Evolutionary conservation across 495 filamentous ascomycete species (phyloP), one percentile per base, ranked within the genome.

Genomic region (Hamigera avellanea): DNA sequence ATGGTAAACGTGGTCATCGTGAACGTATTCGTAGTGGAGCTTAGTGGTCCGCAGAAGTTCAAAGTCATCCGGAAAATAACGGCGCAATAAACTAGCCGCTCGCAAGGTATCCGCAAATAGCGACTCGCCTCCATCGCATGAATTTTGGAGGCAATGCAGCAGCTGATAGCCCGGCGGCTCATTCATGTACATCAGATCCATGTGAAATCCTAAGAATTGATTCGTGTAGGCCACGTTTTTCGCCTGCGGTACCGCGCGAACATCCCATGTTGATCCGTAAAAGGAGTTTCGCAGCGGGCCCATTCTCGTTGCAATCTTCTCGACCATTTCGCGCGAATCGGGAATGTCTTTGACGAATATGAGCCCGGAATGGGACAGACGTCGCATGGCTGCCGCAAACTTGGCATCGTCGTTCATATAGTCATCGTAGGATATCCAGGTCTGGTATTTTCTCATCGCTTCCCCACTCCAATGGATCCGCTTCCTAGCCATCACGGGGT

Each of bases 201-300:
- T 89, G 57, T 96, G 89, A 26, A 91, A 74, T 13, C 81, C 83
- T 1, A 95, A 75, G 45, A 75, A 75, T 29, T 76, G 63, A 50
- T 64, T 75, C 3, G 88, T 95, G 61, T 96, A 94, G 10, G 89
- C 89, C 6, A 96, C 78, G 46, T 96, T 96, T 52, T 84, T 85
- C 27, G 86, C 82, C 30, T 78, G 43, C 2, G 81, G 75, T 21
- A 86, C 76, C 7, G 69, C 78, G 36, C 69, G 74, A 17, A 96
- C 88, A 57, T 95, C 84, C 82, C 85, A 95, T 1, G 86, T 94
- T 29, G 59, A 55, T 21, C 89, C 89, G 59, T 95, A 95, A 52
- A 96, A 91, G 12, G 86, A 83, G 43, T 83, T 75, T 36, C 83
- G 77, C 8, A 94, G 47, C 0, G 69, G 67, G 0, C 87, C 87